A percentile compares a stretch with the other conserved stretches of the same genome.
phyloP scores from a whole-genome alignment of 805 yeast species.

The Wickerhamomyces bovis region DNA sequence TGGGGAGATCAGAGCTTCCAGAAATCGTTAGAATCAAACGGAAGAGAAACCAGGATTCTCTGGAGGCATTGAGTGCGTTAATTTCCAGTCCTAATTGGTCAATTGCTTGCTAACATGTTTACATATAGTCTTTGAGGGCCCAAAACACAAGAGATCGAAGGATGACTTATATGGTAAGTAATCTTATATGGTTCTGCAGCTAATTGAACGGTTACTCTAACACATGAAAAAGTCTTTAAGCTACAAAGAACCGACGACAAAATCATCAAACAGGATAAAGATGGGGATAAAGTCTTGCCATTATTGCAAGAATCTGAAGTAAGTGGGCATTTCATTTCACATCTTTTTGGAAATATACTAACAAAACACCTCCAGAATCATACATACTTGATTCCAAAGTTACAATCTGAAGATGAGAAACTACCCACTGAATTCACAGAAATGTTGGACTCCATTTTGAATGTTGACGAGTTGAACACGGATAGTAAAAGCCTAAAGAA shows the following conservation, averaged over 20 bases:
- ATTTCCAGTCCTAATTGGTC: background rate
- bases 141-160: slow-evolving; percentile 35
- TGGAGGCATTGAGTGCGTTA: slow-evolving; percentile 60
- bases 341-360: background rate
- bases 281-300: slow-evolving; percentile 14
- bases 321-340: background rate
- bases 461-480: slow-evolving; percentile 22
- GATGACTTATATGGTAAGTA: slow-evolving; percentile 24
- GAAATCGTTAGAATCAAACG: slow-evolving; percentile 78
- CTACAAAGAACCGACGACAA: slow-evolving; percentile 42
- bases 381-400: slow-evolving; percentile 20
- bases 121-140: slow-evolving; percentile 27
- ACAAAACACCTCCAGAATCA: slow-evolving; percentile 13
- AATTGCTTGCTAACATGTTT: background rate
- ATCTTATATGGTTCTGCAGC: too few species aligned
- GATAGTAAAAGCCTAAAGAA: slow-evolving; percentile 15
- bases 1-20: slow-evolving; percentile 32
- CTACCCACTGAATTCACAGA: slow-evolving; percentile 63
- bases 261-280: slow-evolving; percentile 12
- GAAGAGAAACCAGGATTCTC: slow-evolving; percentile 80
- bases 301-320: slow-evolving; percentile 20
- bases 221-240: slow-evolving; percentile 32
- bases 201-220: background rate
- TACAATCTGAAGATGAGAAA: slow-evolving; percentile 22
- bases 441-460: slow-evolving; percentile 61